Percentiles rank a stretch among this genome's conserved stretches.
Evolutionary conservation across 257 asterid species (phyloP).

Genomic region (Lycium ferocissimum): DNA sequence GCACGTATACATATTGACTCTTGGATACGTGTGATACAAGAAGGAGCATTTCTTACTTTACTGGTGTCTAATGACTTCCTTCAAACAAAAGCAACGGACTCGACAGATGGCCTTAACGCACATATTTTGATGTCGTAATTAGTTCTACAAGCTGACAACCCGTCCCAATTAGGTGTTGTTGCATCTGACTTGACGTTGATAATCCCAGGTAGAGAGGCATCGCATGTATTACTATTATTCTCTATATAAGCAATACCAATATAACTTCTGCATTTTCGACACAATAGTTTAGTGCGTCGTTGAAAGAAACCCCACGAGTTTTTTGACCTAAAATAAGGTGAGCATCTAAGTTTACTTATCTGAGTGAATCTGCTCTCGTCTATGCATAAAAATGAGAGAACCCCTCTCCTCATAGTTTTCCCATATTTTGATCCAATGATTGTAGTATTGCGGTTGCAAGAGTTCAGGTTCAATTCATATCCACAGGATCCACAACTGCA

Average conservation of each 20-base stretch:
- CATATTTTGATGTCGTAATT: conserved; percentile 51
- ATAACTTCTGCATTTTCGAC: conserved; percentile 51
- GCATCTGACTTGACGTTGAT: conserved; percentile 29
- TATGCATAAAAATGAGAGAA: conserved; percentile 53
- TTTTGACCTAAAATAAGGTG: conserved; percentile 45
- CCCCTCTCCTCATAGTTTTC: conserved; percentile 56
- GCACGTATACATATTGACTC: background rate
- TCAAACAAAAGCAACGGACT: conserved; percentile 28
- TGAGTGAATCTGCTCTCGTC: conserved; percentile 62
- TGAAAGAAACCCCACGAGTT: conserved; percentile 48
- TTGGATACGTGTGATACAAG: background rate
- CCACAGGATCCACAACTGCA: conserved; percentile 71
- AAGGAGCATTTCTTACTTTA: background rate
- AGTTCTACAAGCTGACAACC: conserved; percentile 44
- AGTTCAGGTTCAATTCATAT: conserved; percentile 56
- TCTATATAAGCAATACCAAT: conserved; percentile 43
- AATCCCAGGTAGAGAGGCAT: conserved; percentile 24
- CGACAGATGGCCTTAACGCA: conserved; percentile 47
- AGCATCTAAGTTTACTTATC: conserved; percentile 45
- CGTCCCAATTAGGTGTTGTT: conserved; percentile 49
- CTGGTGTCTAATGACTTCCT: background rate
- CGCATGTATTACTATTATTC: background rate
- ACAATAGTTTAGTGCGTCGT: conserved; percentile 48
- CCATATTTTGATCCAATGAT: conserved; percentile 46
- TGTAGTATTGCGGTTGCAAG: conserved; percentile 54